Evolutionary conservation across 2,329 filamentous ascomycete genomes (phyloP).

Genomic region (Botrytis squamosa): DNA sequence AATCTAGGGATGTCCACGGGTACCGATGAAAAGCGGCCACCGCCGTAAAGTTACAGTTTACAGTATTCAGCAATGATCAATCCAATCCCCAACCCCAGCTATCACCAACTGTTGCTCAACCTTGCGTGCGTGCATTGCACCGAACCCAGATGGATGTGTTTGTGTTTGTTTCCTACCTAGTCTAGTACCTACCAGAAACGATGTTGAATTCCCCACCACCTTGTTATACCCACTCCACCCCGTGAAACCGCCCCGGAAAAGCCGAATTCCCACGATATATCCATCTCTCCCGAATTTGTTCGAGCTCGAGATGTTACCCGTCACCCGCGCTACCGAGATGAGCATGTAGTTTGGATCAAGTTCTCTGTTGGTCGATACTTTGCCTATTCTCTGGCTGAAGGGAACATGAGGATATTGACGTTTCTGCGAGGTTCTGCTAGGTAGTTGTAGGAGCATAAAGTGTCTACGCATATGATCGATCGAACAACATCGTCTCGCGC

Average conservation of each 20-base stretch:
- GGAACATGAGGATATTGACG: neutral
- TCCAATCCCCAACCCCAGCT: neutral
- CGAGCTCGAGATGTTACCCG: neutral
- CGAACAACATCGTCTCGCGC: neutral
- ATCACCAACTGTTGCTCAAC: slow-evolving; percentile 9
- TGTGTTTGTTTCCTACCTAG: neutral
- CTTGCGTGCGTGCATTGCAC: neutral
- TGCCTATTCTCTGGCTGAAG: neutral
- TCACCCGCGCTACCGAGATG: neutral
- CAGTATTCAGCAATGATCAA: neutral
- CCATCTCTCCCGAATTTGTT: neutral
- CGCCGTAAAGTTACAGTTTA: neutral
- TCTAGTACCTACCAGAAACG: neutral
- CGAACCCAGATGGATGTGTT: neutral
- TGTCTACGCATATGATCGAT: neutral
- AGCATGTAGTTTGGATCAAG: no score
- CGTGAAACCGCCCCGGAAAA: slow-evolving; percentile 5
- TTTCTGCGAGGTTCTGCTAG: no score
- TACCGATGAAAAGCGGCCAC: neutral
- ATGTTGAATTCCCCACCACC: neutral
- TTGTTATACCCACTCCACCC: neutral
- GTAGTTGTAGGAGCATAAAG: neutral
- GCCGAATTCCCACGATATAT: slow-evolving; percentile 17
- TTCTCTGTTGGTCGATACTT: neutral
- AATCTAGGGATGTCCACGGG: neutral